Percentiles rank a stretch among this genome's conserved stretches.
phyloP scores from a whole-genome alignment of 805 yeast species.

The Wickerhamiella hasegawae region DNA sequence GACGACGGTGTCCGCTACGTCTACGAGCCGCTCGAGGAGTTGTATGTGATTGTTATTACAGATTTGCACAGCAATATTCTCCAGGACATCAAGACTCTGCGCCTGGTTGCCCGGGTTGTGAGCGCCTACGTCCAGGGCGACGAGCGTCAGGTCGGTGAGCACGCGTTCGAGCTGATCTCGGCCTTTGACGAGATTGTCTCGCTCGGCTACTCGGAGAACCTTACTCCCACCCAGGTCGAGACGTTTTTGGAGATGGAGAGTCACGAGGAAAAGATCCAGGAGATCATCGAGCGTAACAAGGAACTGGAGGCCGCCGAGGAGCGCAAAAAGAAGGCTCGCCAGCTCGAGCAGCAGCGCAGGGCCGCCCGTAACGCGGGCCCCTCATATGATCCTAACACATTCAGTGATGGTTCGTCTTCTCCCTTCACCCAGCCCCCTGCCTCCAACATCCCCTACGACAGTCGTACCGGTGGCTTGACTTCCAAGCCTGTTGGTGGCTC shows the following conservation, averaged over 20 bases:
- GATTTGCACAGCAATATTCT: conserved; percentile 81
- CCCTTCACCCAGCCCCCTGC: conserved; percentile 3
- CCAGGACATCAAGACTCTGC: conserved; percentile 87
- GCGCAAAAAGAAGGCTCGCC: conserved; percentile 88
- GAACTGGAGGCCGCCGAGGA: conserved; percentile 95
- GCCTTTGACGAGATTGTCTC: conserved; percentile 90
- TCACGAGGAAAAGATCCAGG: conserved; percentile 97
- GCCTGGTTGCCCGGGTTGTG: conserved; percentile 67
- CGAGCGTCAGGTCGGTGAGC: conserved; percentile 66
- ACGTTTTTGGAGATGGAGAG: conserved; percentile 94
- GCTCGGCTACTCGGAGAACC: conserved; percentile 79
- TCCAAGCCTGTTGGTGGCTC: not conserved
- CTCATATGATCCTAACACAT: not conserved
- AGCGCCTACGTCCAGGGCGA: conserved; percentile 56
- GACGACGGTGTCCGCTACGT: conserved; percentile 84
- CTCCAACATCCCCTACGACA: not conserved
- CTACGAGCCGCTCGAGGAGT: conserved; percentile 89
- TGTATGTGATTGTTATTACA: conserved; percentile 79
- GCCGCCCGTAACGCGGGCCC: conserved; percentile 15
- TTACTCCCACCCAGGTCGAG: conserved; percentile 64
- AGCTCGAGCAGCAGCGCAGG: conserved; percentile 42
- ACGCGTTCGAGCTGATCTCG: conserved; percentile 75
- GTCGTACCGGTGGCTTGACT: not conserved
- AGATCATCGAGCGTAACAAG: conserved; percentile 90
- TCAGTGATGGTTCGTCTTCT: conserved; percentile 7